Evolutionary conservation across 305 asterid genomes (phyloP).

Genomic region (Fraxinus angustifolia): DNA sequence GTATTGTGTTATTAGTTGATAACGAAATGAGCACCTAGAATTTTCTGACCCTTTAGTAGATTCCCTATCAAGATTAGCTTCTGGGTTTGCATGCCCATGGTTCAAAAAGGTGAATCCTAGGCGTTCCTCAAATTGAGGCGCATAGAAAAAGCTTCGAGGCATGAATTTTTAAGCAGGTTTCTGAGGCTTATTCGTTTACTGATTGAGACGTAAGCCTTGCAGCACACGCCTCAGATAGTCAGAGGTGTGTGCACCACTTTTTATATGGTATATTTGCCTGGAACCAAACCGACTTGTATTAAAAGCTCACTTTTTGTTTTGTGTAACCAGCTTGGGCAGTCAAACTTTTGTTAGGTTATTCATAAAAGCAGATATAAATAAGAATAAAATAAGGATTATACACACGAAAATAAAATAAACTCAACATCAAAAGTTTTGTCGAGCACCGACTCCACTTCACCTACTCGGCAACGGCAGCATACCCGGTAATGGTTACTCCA

Average conservation of each 20-base stretch:
- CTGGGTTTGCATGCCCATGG: not conserved
- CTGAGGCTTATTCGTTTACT: not conserved
- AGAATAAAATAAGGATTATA: not conserved
- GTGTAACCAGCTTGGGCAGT: not conserved
- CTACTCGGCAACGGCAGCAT: not conserved
- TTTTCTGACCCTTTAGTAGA: slow-evolving; percentile 8
- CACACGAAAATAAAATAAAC: not conserved
- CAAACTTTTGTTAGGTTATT: not conserved
- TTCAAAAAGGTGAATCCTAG: not conserved
- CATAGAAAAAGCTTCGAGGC: not conserved
- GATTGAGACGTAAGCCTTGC: not conserved
- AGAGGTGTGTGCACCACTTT: too few species aligned
- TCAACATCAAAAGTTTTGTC: not conserved
- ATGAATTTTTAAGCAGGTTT: too few species aligned
- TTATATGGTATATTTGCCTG: not conserved
- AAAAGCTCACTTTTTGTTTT: not conserved
- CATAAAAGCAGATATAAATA: too few species aligned
- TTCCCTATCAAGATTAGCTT: not conserved
- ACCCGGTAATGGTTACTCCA: not conserved
- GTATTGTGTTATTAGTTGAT: not conserved
- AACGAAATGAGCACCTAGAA: not conserved
- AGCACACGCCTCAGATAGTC: not conserved
- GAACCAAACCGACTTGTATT: not conserved
- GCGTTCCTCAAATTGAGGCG: not conserved
- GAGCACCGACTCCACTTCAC: not conserved